Percentiles rank a stretch among this genome's conserved stretches.
These are phyloP conservation scores for Ogataea corticis DNA, from an alignment of 805 yeast species.

Conservation along the genomic window DNA sequence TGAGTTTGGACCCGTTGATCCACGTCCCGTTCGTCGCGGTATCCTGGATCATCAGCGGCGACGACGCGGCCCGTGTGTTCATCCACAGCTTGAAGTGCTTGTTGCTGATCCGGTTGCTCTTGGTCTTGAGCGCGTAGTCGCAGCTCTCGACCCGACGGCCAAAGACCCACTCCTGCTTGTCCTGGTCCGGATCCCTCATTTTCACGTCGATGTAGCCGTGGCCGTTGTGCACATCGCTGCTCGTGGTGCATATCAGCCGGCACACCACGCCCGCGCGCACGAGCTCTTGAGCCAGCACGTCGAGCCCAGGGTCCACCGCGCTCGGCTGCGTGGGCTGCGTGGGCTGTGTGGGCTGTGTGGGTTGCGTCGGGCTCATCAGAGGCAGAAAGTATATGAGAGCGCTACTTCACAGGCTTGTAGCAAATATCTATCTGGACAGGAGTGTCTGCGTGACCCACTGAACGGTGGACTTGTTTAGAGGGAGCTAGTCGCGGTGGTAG, in stretches of 20 bases:
- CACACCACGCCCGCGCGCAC: slow-evolving; percentile 36
- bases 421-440: too few relatives aligned
- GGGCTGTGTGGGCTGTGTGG: slow-evolving; percentile 27
- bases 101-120: slow-evolving; percentile 69
- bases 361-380: slow-evolving; percentile 4
- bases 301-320: slow-evolving; percentile 28
- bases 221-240: slow-evolving; percentile 23
- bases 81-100: slow-evolving; percentile 71
- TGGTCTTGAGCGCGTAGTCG: slow-evolving; percentile 60
- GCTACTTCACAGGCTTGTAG: too few relatives aligned
- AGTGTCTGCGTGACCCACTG: too few relatives aligned
- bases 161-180: slow-evolving; percentile 42
- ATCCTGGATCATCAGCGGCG: slow-evolving; percentile 58
- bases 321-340: slow-evolving; percentile 43
- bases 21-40: slow-evolving; percentile 91
- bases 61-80: slow-evolving; percentile 44
- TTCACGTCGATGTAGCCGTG: slow-evolving; percentile 34
- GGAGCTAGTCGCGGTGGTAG: too few relatives aligned
- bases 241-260: slow-evolving; percentile 36
- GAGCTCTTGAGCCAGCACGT: slow-evolving; percentile 28
- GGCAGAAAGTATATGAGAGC: too few relatives aligned
- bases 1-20: slow-evolving; percentile 71
- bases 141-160: slow-evolving; percentile 67
- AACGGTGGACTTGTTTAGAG: too few relatives aligned
- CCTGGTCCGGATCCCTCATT: slow-evolving; percentile 15